Evolutionary conservation across 345 rosid species (phyloP), one percentile per base, ranked within the genome.

Genomic region (Lepidium didymum): DNA sequence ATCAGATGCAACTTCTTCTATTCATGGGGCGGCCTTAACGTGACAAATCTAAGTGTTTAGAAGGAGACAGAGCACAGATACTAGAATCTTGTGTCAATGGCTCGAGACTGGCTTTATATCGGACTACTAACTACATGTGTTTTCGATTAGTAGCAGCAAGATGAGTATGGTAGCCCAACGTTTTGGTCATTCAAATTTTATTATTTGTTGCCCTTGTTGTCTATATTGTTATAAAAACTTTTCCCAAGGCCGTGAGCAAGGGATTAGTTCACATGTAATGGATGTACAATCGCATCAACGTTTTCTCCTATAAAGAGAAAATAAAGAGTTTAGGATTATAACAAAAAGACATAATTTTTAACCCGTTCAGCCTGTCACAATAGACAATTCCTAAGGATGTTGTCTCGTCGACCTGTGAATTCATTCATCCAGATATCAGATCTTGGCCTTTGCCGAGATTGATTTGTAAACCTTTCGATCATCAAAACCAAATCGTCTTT

Each of bases 1-100:
- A 33, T 76, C 94, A 15, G 89, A 82, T 62, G 70, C 84, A 41
- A 65, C 84, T 63, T 80, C 92, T 42, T 80, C 96, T 14, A 75
- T 80, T 66, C 88, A 79, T 6, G 88, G 84, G 65, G 64, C 91
- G 14, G 77, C 84, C 33, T 76, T 72, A 55, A 79, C 91, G 4
- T 85, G 37, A 7, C 50, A 46, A 27, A 51, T 63, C 45, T 51
- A 36, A 45, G 64, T 64, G 4, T 42, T 40, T 53, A 27, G 31
- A 67, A 29, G 72, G 67, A 73, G 61, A 50, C 55, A 19, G 56
- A 56, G 77, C 50, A 74, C 35, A 51, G 49, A 49, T 58, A 56
- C 15, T 35, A n/a, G 35, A 51, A 66, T 58, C 41, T 10, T 8
- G 67, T 23, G 62, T 43, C 72, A 19, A 19, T 41, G 67, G 61